These are phyloP conservation scores for Vinca minor DNA, from an alignment of 257 asterid genomes.

Conservation along the genomic window DNA sequence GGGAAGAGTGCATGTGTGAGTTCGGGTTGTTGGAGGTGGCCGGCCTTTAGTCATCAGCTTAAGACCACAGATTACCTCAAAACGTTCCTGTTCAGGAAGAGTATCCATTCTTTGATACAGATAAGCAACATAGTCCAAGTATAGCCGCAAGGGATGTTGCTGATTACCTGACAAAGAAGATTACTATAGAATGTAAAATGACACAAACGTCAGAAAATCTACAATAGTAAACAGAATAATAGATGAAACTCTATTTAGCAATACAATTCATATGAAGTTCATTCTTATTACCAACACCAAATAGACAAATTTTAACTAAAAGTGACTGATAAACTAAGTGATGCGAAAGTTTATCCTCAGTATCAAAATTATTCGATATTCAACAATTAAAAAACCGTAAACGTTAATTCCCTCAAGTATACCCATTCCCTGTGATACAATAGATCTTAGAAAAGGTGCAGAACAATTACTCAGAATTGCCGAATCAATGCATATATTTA, in stretches of 20 bases:
- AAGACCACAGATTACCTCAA: slow-evolving; percentile 49
- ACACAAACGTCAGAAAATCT: background rate
- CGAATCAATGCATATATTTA: slow-evolving; percentile 3
- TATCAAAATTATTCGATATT: background rate
- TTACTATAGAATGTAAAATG: slow-evolving; percentile 10
- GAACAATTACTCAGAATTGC: background rate
- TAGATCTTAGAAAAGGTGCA: background rate
- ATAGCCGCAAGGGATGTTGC: slow-evolving; percentile 68
- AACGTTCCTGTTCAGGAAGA: slow-evolving; percentile 89
- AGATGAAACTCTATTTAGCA: background rate
- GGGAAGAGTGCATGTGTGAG: background rate
- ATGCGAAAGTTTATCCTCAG: background rate
- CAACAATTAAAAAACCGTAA: background rate
- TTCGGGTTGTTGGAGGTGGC: background rate
- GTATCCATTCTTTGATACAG: slow-evolving; percentile 87
- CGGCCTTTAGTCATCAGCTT: background rate
- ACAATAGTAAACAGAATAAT: background rate
- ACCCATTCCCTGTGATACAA: background rate
- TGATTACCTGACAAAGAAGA: slow-evolving; percentile 39
- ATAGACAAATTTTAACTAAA: background rate
- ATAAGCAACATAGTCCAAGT: slow-evolving; percentile 78
- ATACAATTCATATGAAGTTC: background rate
- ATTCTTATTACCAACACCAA: background rate
- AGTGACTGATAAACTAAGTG: background rate
- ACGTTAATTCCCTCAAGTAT: background rate